These are phyloP conservation scores for Noccaea bulbosa DNA, from an alignment of 345 rosid genomes.

Conservation along the genomic window DNA sequence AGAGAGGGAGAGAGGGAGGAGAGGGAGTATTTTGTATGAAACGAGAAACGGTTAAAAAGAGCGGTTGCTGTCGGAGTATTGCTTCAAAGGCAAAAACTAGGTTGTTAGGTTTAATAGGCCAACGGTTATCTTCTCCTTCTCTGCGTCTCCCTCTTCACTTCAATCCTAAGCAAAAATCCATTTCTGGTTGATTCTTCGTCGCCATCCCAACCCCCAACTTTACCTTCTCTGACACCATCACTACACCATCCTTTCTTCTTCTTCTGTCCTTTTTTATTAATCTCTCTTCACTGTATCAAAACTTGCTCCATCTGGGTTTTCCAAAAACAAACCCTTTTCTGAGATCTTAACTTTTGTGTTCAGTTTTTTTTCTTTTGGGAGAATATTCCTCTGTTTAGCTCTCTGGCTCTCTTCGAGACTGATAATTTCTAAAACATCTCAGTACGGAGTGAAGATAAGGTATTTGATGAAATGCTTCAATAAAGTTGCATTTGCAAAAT, in stretches of 20 bases:
- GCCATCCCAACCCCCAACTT: constrained; percentile 69
- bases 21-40: not conserved
- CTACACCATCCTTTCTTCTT: constrained; percentile 35
- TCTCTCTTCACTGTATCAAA: constrained; percentile 35
- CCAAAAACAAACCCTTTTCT: not conserved
- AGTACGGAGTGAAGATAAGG: constrained; percentile 24
- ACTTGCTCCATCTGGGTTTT: constrained; percentile 12
- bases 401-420: not conserved
- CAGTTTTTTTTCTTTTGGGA: not conserved
- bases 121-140: constrained; percentile 55
- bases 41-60: constrained; percentile 31
- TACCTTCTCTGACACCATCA: constrained; percentile 66
- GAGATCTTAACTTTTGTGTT: not conserved
- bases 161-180: constrained; percentile 55
- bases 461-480: constrained; percentile 45
- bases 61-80: constrained; percentile 36
- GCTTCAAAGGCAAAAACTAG: constrained; percentile 42
- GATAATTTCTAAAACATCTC: not conserved
- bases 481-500: constrained; percentile 36
- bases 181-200: constrained; percentile 71
- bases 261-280: not conserved
- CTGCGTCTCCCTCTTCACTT: constrained; percentile 59
- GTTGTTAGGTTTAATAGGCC: constrained; percentile 65
- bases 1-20: not conserved
- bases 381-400: constrained; percentile 15